Conservation (phyloP, 805 yeast genomes). For the Suhomyces vadensis region DNA sequence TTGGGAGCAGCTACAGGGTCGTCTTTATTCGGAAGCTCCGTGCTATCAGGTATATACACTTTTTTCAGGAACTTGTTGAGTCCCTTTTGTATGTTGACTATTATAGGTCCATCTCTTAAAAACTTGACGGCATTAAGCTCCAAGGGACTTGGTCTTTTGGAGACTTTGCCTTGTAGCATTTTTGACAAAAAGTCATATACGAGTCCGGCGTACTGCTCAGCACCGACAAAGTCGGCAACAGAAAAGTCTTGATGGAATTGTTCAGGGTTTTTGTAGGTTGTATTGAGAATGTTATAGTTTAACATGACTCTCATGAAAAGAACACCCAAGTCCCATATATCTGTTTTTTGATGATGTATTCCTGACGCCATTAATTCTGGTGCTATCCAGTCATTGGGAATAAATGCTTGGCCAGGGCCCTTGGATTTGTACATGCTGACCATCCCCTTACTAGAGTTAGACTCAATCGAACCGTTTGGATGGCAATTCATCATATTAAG, state of each 20-base stretch:
- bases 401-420: conserved; percentile 10
- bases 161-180: conserved; percentile 64
- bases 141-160: conserved; percentile 77
- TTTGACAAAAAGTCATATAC: conserved; percentile 65
- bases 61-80: neutral
- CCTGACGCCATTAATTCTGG: conserved; percentile 60
- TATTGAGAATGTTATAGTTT: conserved; percentile 58
- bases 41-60: neutral
- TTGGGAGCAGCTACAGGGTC: neutral
- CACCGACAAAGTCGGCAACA: conserved; percentile 46
- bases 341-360: conserved; percentile 74
- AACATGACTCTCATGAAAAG: conserved; percentile 50
- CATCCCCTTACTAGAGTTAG: neutral
- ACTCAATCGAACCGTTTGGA: conserved; percentile 15
- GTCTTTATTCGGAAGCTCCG: neutral
- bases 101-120: conserved; percentile 67
- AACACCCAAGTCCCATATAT: conserved; percentile 92
- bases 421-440: conserved; percentile 1
- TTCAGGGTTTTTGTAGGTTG: conserved; percentile 54
- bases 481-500: conserved; percentile 27
- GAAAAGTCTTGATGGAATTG: conserved; percentile 29
- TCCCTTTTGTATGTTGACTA: conserved; percentile 8
- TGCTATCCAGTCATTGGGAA: conserved; percentile 63
- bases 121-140: conserved; percentile 85
- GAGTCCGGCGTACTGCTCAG: conserved; percentile 64